Evolutionary conservation across 352 stramenopile species (phyloP), one percentile per base, ranked within the genome.

Genomic region (Pythium brassicae): DNA sequence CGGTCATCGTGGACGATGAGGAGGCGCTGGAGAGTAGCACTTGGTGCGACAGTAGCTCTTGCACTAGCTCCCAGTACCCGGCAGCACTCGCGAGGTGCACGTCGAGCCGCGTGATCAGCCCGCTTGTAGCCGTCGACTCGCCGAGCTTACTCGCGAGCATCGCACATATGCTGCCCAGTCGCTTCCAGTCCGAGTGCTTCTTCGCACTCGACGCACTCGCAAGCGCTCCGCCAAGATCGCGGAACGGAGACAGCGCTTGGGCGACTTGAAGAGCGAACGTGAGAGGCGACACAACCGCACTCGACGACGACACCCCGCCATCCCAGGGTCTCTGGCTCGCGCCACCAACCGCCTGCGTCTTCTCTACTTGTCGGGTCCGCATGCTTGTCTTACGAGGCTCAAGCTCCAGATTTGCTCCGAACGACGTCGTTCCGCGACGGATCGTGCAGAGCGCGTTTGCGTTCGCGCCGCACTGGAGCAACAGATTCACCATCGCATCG

Each of bases 41-140:
- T 65, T 85, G 78, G n/a, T 83, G 71, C 3, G 66, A 63, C 2
- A 88, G 53, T 14, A 88, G 49, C 19, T 78, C 23, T 10, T 69
- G 62, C 0, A 75, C 67, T 0, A 88, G 37, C 9, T 69, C 57
- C 78, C 78, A 88, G 29, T 77, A 85, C 6, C 78, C 75, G 4
- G 80, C 37, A 2, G 25, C 45, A 26, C 78, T 76, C 5, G 78
- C 71, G n/a, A 79, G 48, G 37, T 76, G 58, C 3, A 88, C 59
- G 49, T 86, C 75, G 12, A 73, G 61, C 0, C 65, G 65, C 6
- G 73, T 78, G n/a, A 86, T 63, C n/a, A 83, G 50, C 46, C 75
- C 66, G 15, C 47, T 71, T 70, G 51, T 74, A 74, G 34, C 59
- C 53, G 34, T 55, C 17, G 63, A 55, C 25, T 63, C 63, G 15